Base-by-base conservation (phyloP, 331 rosid species). In the Ulmus americana region DNA sequence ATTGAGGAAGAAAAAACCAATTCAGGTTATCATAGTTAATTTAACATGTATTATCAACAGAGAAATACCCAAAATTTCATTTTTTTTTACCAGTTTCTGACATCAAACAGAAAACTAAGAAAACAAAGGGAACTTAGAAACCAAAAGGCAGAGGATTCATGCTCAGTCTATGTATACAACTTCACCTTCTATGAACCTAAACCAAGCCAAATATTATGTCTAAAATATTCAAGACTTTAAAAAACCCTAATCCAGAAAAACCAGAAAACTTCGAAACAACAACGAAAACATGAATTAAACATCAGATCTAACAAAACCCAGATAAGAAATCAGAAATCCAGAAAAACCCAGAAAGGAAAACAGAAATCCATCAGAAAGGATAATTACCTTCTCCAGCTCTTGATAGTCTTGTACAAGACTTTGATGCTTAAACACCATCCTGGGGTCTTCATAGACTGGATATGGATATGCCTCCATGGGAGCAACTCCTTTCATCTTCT, bases 351-450 rank as follows among this genome's bases (percentile, higher is more conserved):
- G 7, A 12, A 57, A 8, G 43, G 22, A 76, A 47, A 77, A 0
- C 59, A 7, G 1, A 42, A 68, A 74, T 39, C 63, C 35, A 41
- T n/a, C 39, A 56, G 47, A 18, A 58, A 45, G 39, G 59, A 20
- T 1, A 12, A 20, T 73, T 81, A 94, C 99, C 99, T 82, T 78
- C 35, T 81, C 83, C 62, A 94, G 62, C 48, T 90, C 99, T 15
- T 87, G 57, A 76, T 65, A 90, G 73, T 94, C 99, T 48, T 82
- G 95, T 77, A 85, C 74, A 79, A 94, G 96, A 77, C 88, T 82
- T 73, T 81, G 90, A 64, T 90, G 99, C 80, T 89, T 84, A 55
- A 81, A 70, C 63, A 75, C 82, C 1, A 75, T 22, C 73, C 86
- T 88, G 8, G 79, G 80, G 76, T 85, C 95, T 74, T 83, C 79